Base-by-base conservation (phyloP, 2,329 filamentous ascomycete species). In the Neofusicoccum sp. region DNA sequence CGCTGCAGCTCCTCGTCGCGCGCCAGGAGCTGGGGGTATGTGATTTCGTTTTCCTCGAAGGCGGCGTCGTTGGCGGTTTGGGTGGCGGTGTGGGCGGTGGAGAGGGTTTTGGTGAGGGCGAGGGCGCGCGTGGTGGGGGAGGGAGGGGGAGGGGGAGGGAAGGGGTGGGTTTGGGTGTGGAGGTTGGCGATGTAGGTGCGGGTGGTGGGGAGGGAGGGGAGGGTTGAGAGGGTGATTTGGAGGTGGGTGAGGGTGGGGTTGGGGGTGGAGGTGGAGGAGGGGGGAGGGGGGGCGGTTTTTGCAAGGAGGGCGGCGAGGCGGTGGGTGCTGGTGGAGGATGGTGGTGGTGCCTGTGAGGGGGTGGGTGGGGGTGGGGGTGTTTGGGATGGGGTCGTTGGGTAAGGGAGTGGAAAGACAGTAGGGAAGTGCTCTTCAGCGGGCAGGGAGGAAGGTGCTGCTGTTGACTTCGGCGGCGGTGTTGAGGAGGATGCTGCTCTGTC, bases 41-140 rank as follows among this genome's bases (percentile, higher is more conserved):
- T 82, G 45, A 85, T 84, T 64, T 84, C 79, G 59, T 84, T 79
- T 51, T 77, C 78, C 63, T 85, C 80, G 71, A 84, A 85, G 1
- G 85, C 73, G 1, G 76, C 75, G 63, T 85, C 80, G 33, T 82
- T 82, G 49, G 77, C 75, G 81, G 2, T 78, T 80, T 63, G 82
- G 78, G 59, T 81, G 74, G 3, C 82, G 80, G 51, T 14, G 24
- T 41, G 51, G 12, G 26, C 8, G 6, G n/a, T 14, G 36, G 30
- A 20, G 36, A 56, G 51, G 3, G 26, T n/a, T 3, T 14, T 2
- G 1, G 51, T 38, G 7, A 12, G 36, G 7, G 28, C 6, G 36
- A n/a, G 14, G 20, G 33, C 14, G 34, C 20, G 20, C 1, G 20
- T 20, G 20, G 20, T 20, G 20, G 20, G 26, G n/a, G 38, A 40